phyloP scores from a whole-genome alignment of 75 land plant genomes.

The Ceratopteris richardii region DNA sequence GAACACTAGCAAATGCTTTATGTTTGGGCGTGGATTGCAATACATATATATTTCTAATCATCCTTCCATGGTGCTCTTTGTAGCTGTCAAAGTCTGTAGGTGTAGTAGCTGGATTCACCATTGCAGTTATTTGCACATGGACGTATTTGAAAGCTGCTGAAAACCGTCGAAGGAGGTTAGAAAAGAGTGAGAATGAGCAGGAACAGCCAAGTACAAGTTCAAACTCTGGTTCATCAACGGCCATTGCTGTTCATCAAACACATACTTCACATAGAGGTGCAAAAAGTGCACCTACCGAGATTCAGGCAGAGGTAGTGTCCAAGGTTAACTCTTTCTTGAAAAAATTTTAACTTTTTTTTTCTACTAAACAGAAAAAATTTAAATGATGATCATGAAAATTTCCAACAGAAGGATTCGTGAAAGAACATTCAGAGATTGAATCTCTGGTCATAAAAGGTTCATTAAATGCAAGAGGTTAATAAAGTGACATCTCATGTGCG shows the following conservation, averaged over 20 bases:
- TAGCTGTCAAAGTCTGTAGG: constrained; percentile 67
- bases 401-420: no score
- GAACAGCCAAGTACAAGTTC: constrained; percentile 15
- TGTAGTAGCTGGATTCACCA: constrained; percentile 71
- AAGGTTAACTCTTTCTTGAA: no score
- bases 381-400: no score
- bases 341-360: no score
- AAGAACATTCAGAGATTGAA: no score
- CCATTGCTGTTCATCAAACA: constrained; percentile 17
- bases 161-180: constrained; percentile 45
- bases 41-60: no score
- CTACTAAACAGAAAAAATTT: no score
- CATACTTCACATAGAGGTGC: constrained; percentile 22
- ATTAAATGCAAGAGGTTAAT: no score
- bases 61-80: background rate
- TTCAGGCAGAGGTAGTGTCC: constrained; percentile 12
- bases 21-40: no score
- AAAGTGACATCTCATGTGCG: no score
- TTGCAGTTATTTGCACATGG: constrained; percentile 66
- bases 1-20: no score
- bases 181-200: constrained; percentile 29
- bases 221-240: constrained; percentile 18
- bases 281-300: constrained; percentile 2
- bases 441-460: no score
- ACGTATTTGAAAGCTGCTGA: constrained; percentile 49